Evolutionary conservation across 106 monocot species (phyloP).

Genomic region (Xerophyta viscosa): DNA sequence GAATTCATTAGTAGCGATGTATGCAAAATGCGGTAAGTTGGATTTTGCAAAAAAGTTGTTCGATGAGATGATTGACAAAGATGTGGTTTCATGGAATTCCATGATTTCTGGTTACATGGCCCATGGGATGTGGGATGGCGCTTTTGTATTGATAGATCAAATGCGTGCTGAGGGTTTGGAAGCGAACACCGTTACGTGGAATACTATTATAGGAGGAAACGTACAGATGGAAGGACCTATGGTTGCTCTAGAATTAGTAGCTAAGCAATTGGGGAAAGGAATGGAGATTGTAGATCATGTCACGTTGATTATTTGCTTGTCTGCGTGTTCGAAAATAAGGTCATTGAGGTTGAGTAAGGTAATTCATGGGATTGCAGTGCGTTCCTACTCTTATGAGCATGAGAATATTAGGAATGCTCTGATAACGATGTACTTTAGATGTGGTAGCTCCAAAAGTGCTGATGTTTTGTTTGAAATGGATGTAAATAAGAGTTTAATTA

Average conservation of each 20-base stretch:
- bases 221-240: conserved; percentile 23
- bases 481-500: conserved; percentile 25
- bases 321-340: conserved; percentile 44
- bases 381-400: conserved; percentile 14
- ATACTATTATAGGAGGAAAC: conserved; percentile 26
- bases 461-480: conserved; percentile 31
- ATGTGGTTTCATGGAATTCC: conserved; percentile 67
- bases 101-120: conserved; percentile 59
- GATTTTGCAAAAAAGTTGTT: conserved; percentile 52
- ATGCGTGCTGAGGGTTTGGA: conserved; percentile 14
- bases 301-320: conserved; percentile 51
- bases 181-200: conserved; percentile 36
- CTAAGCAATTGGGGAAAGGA: conserved; percentile 16
- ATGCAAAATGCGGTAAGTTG: conserved; percentile 49
- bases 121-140: conserved; percentile 32
- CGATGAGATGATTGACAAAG: conserved; percentile 59
- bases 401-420: conserved; percentile 62
- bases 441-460: conserved; percentile 21
- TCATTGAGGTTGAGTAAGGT: conserved; percentile 35
- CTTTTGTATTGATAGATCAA: conserved; percentile 29
- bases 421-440: conserved; percentile 79
- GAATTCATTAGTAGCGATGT: conserved; percentile 66
- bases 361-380: conserved; percentile 47
- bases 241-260: conserved; percentile 27
- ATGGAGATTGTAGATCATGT: conserved; percentile 35